Conservation (phyloP, 2,329 filamentous ascomycete genomes). For the Talaromyces amestolkiae region DNA sequence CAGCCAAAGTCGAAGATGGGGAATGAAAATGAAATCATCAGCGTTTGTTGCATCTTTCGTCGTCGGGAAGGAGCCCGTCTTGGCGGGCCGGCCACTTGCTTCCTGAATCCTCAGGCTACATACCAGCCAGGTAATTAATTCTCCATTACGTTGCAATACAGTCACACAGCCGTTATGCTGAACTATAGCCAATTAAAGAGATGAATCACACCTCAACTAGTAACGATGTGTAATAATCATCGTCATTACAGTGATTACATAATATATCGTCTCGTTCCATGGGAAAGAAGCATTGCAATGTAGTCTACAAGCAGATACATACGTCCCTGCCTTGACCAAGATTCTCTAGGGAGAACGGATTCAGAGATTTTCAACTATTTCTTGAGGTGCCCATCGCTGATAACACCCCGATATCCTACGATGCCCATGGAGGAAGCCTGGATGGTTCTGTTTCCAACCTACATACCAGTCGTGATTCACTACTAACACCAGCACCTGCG, state of each 20-base stretch:
- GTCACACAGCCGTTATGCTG: not conserved
- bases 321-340: too few relatives aligned
- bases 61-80: conserved; percentile 4
- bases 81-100: not conserved
- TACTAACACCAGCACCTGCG: not conserved
- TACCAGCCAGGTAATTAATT: not conserved
- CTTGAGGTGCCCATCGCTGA: not conserved
- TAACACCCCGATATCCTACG: not conserved
- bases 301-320: not conserved
- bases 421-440: not conserved
- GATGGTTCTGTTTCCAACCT: not conserved
- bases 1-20: not conserved
- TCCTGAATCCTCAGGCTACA: conserved; percentile 4
- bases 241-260: not conserved
- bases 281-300: not conserved
- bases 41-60: not conserved
- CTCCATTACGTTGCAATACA: not conserved
- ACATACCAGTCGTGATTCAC: not conserved
- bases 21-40: conserved; percentile 6
- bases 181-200: not conserved
- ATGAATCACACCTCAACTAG: not conserved
- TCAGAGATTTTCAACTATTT: not conserved
- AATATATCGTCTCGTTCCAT: not conserved
- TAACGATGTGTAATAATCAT: not conserved
- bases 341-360: not conserved